These are phyloP conservation scores for Ricinus communis DNA, from an alignment of 345 rosid species.

Conservation along the genomic window DNA sequence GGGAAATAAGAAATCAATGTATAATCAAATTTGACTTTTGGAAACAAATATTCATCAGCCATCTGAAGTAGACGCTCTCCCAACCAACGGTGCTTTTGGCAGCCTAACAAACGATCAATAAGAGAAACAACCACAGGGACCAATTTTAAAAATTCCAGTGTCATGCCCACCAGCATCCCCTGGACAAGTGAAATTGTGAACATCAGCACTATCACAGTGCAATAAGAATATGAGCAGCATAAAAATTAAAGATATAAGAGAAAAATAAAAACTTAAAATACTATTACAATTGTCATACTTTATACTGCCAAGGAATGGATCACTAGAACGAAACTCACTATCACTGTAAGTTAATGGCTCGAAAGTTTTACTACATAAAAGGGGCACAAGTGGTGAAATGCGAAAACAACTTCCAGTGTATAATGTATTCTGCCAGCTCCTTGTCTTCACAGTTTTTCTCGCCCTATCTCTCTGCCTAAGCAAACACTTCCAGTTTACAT, in stretches of 20 bases:
- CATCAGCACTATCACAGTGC: constrained; percentile 5
- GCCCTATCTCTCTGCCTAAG: background rate
- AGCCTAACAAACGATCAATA: constrained; percentile 61
- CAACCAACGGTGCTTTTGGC: constrained; percentile 71
- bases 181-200: constrained; percentile 32
- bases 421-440: no score
- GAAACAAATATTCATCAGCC: constrained; percentile 64
- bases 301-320: background rate
- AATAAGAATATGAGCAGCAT: background rate
- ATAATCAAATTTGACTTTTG: constrained; percentile 55
- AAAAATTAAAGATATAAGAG: background rate
- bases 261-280: background rate
- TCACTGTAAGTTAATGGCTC: background rate
- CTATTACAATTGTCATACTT: background rate
- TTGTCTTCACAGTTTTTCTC: background rate
- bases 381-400: no score
- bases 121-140: constrained; percentile 76
- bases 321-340: background rate
- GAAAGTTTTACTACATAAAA: no score
- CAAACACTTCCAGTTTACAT: background rate
- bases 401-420: no score
- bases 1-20: constrained; percentile 69
- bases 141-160: constrained; percentile 56
- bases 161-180: constrained; percentile 81
- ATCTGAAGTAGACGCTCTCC: constrained; percentile 84